Percentiles rank a stretch among this genome's conserved stretches.
Evolutionary conservation across 2,329 filamentous ascomycete genomes (phyloP).

Genomic region (Epichloe glyceriae): DNA sequence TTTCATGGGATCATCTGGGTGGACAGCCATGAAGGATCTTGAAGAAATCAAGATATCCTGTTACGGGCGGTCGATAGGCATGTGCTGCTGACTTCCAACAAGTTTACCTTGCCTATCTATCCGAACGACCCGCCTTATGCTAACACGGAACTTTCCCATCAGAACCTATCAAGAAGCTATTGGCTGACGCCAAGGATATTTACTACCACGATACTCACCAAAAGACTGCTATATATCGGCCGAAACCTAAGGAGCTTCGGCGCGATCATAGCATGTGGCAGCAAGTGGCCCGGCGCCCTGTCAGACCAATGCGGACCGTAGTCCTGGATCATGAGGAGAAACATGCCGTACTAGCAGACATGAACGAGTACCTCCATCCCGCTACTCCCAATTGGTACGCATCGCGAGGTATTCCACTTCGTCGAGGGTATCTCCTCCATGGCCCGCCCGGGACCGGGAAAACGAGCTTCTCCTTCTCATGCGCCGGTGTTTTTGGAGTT

Average conservation of each 20-base stretch:
- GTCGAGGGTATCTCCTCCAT: constrained; percentile 66
- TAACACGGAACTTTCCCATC: not conserved
- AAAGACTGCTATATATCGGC: constrained; percentile 46
- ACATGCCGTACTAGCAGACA: constrained; percentile 51
- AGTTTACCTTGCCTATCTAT: no score
- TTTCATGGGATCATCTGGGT: constrained; percentile 18
- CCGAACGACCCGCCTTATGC: not conserved
- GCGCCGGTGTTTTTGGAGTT: constrained; percentile 53
- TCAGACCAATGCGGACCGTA: constrained; percentile 61
- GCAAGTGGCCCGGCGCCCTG: constrained; percentile 48
- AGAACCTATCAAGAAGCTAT: constrained; percentile 42
- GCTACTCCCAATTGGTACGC: constrained; percentile 61
- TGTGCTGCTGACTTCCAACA: constrained; percentile 2
- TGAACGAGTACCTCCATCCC: constrained; percentile 67
- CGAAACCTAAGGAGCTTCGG: constrained; percentile 31
- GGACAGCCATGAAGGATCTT: constrained; percentile 33
- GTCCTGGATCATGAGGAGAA: constrained; percentile 59
- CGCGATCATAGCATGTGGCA: constrained; percentile 38
- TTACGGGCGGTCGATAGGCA: constrained; percentile 32
- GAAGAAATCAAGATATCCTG: constrained; percentile 42
- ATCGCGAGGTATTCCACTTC: constrained; percentile 60
- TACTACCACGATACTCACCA: constrained; percentile 40
- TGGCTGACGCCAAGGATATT: constrained; percentile 38
- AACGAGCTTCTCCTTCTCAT: constrained; percentile 51
- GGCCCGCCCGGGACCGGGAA: constrained; percentile 67